phyloP scores from a whole-genome alignment of 495 filamentous ascomycete species.

The Pyronema omphalodes region DNA sequence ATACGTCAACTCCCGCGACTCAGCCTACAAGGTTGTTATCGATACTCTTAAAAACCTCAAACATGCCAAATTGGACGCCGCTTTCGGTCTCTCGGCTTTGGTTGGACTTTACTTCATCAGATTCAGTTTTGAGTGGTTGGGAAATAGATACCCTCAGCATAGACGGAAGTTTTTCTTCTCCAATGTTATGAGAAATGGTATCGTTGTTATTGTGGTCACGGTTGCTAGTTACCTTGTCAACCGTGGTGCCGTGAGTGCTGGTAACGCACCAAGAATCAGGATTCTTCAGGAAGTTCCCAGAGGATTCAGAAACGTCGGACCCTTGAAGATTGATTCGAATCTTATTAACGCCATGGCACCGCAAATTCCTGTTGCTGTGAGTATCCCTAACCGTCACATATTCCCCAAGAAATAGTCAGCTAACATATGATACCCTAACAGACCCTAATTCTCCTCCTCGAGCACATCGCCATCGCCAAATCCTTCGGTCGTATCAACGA shows the following conservation, averaged over 20 bases:
- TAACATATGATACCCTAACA: neutral
- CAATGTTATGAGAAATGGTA: conserved; percentile 20
- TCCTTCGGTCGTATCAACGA: conserved; percentile 37
- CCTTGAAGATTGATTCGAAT: conserved; percentile 12
- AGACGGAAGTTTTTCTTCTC: conserved; percentile 18
- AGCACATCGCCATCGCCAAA: conserved; percentile 38
- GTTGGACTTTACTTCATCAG: conserved; percentile 34
- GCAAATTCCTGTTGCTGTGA: conserved; percentile 20
- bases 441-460: conserved; percentile 34
- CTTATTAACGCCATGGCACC: conserved; percentile 14
- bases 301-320: conserved; percentile 19
- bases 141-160: conserved; percentile 25
- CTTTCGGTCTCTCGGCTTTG: conserved; percentile 34
- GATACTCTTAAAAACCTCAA: conserved; percentile 33
- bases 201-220: conserved; percentile 21
- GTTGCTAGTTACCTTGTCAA: conserved; percentile 14
- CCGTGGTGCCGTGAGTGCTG: conserved; percentile 27
- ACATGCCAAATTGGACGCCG: conserved; percentile 32
- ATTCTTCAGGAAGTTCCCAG: conserved; percentile 21
- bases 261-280: conserved; percentile 25
- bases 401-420: neutral
- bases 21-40: conserved; percentile 35
- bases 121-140: conserved; percentile 29
- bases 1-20: conserved; percentile 31
- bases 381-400: neutral